Evolutionary conservation across 192 early-diverging fungal species (phyloP), one percentile per base, ranked within the genome.

Genomic region (Rhizophlyctis rosea): DNA sequence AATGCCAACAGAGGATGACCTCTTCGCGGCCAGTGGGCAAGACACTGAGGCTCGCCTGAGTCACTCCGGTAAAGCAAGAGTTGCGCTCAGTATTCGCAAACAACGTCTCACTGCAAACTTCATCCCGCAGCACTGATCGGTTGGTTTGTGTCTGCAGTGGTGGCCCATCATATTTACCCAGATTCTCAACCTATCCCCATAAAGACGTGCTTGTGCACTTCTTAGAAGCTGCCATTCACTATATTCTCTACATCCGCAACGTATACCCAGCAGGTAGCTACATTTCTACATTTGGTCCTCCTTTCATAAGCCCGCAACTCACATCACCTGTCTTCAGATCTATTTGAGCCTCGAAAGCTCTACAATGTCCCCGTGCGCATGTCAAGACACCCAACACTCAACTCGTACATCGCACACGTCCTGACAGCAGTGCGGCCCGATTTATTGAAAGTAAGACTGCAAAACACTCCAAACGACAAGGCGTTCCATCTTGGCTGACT

Each of bases 211-310:
- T 79, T 2, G 3, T 79, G 23, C 72, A 76, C 5, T 79, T 79
- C 57, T 34, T 75, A 7, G 77, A 79, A 63, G 73, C 68, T 4
- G 69, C 73, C 36, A 73, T 79, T 35, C 73, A 79, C 68, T 56
- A 65, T 32, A 70, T 79, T 31, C 70, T 79, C 48, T 57, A 61
- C 52, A 59, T 70, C 3, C 50, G 77, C 1, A 49, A 66, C 14
- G 54, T 79, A 3, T 79, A 79, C 59, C 77, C 77, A 24, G 34
- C 50, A 34, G 68, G 75, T 71, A 34, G 7, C 39, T 24, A 16
- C 9, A 11, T 11, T 18, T 34, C 34, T 57, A 16, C 0, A 36
- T 63, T 13, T 25, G 9, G 33, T 63, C 31, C 18, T n/a, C 52
- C 16, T 16, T 18, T 4, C 14, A 13, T 33, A 62, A 48, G 59